Evolutionary conservation across 2,329 filamentous ascomycete species (phyloP).

Genomic region (Emydomyces testavorans): DNA sequence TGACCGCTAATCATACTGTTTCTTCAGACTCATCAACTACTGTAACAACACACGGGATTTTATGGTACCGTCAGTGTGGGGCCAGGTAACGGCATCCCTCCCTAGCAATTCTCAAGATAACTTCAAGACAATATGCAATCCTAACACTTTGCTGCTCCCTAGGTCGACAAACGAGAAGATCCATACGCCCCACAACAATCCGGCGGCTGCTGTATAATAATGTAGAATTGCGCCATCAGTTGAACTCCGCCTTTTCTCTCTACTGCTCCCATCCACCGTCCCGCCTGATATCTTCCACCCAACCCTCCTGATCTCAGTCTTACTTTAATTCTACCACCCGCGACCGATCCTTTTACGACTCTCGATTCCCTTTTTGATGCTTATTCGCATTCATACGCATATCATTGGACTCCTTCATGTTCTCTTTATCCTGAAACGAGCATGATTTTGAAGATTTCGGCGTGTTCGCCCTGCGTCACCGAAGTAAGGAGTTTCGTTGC

Average conservation of each 20-base stretch:
- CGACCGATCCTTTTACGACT: constrained; percentile 8
- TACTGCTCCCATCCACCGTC: constrained; percentile 10
- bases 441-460: constrained; percentile 4
- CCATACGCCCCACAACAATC: constrained; percentile 95
- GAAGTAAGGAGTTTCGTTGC: constrained; percentile 6
- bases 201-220: constrained; percentile 86
- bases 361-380: constrained; percentile 1
- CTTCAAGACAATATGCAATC: constrained; percentile 10
- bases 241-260: constrained; percentile 13
- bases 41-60: constrained; percentile 97
- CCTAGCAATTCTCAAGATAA: neutral
- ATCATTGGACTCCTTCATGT: constrained; percentile 4
- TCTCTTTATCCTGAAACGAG: constrained; percentile 6
- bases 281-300: neutral
- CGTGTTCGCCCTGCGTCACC: neutral
- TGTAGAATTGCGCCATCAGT: constrained; percentile 47
- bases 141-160: constrained; percentile 15
- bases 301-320: constrained; percentile 2
- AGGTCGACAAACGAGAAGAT: constrained; percentile 89
- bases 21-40: constrained; percentile 79
- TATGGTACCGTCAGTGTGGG: constrained; percentile 98
- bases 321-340: constrained; percentile 2
- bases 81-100: constrained; percentile 48
- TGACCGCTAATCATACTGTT: constrained; percentile 13
- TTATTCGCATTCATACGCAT: constrained; percentile 3